These are phyloP conservation scores for Dissoconium aciculare DNA, from an alignment of 2,329 filamentous ascomycete genomes.

Conservation along the genomic window DNA sequence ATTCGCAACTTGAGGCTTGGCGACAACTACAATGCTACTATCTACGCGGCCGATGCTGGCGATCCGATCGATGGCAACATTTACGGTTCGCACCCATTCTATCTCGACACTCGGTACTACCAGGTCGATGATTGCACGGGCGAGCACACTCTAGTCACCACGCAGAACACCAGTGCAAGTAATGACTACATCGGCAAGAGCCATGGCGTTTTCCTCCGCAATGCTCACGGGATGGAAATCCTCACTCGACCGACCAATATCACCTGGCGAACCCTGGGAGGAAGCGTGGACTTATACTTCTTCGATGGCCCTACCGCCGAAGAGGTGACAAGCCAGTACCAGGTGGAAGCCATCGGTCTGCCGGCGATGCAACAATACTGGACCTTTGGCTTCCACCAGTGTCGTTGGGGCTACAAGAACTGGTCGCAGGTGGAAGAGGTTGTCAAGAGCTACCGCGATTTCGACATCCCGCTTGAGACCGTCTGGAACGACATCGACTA, in stretches of 20 bases:
- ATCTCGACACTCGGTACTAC: constrained; percentile 66
- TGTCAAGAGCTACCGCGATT: constrained; percentile 38
- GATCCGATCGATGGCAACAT: constrained; percentile 52
- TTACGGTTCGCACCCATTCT: constrained; percentile 65
- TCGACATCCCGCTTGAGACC: constrained; percentile 42
- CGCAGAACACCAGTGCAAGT: constrained; percentile 37
- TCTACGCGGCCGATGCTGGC: constrained; percentile 53
- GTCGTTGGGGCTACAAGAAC: constrained; percentile 66
- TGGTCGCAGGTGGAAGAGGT: constrained; percentile 51
- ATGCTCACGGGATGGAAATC: constrained; percentile 62
- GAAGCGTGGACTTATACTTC: constrained; percentile 66
- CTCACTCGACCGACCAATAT: constrained; percentile 48
- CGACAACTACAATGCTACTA: constrained; percentile 55
- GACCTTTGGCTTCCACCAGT: constrained; percentile 70
- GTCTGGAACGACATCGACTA: constrained; percentile 37
- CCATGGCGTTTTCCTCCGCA: constrained; percentile 64
- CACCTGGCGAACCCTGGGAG: constrained; percentile 61
- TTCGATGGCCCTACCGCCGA: constrained; percentile 56
- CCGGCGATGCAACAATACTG: constrained; percentile 72
- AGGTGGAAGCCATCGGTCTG: constrained; percentile 49
- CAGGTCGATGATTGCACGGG: constrained; percentile 34
- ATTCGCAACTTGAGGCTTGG: constrained; percentile 58
- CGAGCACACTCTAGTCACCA: constrained; percentile 38
- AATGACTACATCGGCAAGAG: constrained; percentile 50
- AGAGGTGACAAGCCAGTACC: constrained; percentile 57